phyloP scores from a whole-genome alignment of 2,329 filamentous ascomycete genomes.

The Aspergillus fructus region DNA sequence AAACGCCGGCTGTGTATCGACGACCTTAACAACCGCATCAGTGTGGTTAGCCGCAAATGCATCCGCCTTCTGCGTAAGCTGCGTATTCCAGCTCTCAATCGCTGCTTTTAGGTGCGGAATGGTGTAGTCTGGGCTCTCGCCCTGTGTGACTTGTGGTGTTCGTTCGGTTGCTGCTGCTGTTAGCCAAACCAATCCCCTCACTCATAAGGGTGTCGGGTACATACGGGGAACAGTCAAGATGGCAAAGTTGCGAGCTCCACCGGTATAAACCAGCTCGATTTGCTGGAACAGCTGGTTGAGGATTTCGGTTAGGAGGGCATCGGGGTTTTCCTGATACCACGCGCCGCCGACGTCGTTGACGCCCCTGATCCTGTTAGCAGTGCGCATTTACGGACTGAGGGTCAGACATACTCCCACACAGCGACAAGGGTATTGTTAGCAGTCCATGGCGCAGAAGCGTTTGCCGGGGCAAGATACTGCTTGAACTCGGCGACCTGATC shows the following conservation, averaged over 20 bases:
- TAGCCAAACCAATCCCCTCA: not conserved
- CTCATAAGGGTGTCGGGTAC: not conserved
- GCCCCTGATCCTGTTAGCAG: not conserved
- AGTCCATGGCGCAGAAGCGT: conserved; percentile 5
- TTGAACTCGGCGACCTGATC: conserved; percentile 12
- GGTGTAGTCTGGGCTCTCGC: conserved; percentile 1
- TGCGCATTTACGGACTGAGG: not conserved
- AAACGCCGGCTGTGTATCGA: conserved; percentile 11
- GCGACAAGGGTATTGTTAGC: conserved; percentile 4
- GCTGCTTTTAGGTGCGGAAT: conserved; percentile 1
- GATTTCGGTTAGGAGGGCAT: not conserved
- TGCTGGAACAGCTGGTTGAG: conserved; percentile 10
- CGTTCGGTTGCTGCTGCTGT: conserved; percentile 6
- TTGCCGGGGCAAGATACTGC: not conserved
- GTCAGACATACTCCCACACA: conserved; percentile 6
- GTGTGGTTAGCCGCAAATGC: not conserved
- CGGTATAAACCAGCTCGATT: conserved; percentile 10
- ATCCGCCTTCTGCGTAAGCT: not conserved
- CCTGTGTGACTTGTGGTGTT: conserved; percentile 5
- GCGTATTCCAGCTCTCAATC: conserved; percentile 7
- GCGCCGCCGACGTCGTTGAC: conserved; percentile 13
- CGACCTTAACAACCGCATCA: conserved; percentile 6
- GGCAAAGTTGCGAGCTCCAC: conserved; percentile 7
- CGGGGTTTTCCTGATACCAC: conserved; percentile 6
- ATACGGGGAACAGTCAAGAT: conserved; percentile 11